phyloP scores from a whole-genome alignment of 106 monocot species.

The Chionographis japonica region DNA sequence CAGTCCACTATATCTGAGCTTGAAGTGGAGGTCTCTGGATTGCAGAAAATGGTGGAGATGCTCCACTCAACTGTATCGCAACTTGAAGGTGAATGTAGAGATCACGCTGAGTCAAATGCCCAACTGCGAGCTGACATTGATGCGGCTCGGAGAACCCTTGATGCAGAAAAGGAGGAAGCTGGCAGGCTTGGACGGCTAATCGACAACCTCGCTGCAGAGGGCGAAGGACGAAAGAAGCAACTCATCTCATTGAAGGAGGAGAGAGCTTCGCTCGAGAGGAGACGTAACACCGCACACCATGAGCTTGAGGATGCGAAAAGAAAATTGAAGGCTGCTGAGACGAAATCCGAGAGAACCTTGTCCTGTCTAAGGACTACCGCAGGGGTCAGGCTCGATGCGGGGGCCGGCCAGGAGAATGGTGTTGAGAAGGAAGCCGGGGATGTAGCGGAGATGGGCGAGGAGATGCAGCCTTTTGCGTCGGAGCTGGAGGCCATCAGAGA shows the following conservation, averaged over 20 bases:
- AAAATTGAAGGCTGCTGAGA: not conserved
- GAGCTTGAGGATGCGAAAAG: not conserved
- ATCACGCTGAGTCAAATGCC: not conserved
- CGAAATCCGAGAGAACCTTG: not conserved
- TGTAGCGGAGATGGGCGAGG: not conserved
- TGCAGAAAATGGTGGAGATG: not conserved
- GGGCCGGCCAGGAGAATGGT: not conserved
- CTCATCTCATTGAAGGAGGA: not conserved
- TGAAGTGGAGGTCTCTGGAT: not conserved
- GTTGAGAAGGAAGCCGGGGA: not conserved
- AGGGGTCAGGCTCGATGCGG: not conserved
- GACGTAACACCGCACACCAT: not conserved
- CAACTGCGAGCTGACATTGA: slow-evolving; percentile 17
- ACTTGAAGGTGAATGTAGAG: not conserved
- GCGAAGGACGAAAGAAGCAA: slow-evolving; percentile 1
- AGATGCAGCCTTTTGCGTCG: not conserved
- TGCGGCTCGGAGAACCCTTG: not conserved
- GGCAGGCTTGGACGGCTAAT: slow-evolving; percentile 1
- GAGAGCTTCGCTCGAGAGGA: not conserved
- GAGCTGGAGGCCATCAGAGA: slow-evolving; percentile 14
- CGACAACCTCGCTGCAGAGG: too few species aligned
- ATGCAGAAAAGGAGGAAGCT: slow-evolving; percentile 3
- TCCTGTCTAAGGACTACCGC: not conserved
- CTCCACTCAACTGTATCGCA: not conserved
- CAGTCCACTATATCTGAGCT: not conserved